Conservation (phyloP, 306 rosid genomes). For the Parietaria judaica region DNA sequence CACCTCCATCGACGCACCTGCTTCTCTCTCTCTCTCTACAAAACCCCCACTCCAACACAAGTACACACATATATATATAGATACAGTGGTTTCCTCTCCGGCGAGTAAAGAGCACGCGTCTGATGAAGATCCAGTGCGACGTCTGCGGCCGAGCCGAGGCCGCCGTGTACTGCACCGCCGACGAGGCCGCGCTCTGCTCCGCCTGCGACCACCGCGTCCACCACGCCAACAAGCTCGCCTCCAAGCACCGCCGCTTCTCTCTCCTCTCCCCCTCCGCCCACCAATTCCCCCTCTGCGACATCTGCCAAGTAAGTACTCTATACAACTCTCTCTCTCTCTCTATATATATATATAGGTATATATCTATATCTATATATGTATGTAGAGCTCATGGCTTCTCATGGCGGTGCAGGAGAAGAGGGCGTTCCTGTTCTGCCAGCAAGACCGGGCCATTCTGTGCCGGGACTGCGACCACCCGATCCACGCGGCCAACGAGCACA, state of each 20-base stretch:
- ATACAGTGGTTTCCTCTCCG: background rate
- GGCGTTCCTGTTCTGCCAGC: constrained; percentile 78
- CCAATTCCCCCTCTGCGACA: constrained; percentile 58
- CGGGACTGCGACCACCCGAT: constrained; percentile 63
- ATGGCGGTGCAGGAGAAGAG: constrained; percentile 41
- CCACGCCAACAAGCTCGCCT: constrained; percentile 90
- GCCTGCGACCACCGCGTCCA: constrained; percentile 88
- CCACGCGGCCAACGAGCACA: constrained; percentile 68
- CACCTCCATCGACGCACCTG: background rate
- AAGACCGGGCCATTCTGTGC: constrained; percentile 84
- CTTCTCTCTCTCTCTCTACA: background rate
- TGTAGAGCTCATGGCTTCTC: too few species aligned
- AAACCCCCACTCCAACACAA: background rate
- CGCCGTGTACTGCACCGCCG: constrained; percentile 82
- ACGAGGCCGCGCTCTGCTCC: constrained; percentile 83
- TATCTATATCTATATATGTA: too few species aligned
- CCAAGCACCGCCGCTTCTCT: constrained; percentile 87
- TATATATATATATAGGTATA: background rate
- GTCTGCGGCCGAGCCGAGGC: constrained; percentile 66
- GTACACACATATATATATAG: background rate
- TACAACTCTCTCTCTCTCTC: background rate
- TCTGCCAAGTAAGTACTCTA: constrained; percentile 60
- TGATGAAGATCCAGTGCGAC: constrained; percentile 93
- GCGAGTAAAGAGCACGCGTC: too few species aligned
- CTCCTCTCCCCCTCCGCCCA: constrained; percentile 46